Percentiles rank a stretch among this genome's conserved stretches.
Conservation (phyloP, 2,329 filamentous ascomycete species). For the Cordyceps pruinosa region DNA sequence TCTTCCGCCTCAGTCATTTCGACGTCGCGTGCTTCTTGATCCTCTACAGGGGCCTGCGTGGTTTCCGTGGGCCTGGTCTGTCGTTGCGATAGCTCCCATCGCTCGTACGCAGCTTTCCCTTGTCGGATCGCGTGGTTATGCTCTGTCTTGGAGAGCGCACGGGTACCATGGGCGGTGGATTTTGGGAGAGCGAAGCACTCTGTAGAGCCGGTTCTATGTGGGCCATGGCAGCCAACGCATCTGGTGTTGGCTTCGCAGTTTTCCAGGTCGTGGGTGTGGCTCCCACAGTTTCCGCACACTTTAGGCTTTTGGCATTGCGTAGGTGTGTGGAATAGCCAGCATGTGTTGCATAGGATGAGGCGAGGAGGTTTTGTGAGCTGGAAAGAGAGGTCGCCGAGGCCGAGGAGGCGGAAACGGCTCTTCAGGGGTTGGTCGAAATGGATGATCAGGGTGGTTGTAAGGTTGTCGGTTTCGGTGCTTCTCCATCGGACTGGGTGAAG, state of each 20-base stretch:
- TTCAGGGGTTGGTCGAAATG: not conserved
- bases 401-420: too few relatives aligned
- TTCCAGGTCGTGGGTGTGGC: too few relatives aligned
- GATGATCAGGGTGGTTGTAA: not conserved
- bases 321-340: too few relatives aligned
- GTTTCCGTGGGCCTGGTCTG: not conserved
- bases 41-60: not conserved
- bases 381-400: too few relatives aligned
- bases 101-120: slow-evolving; percentile 1
- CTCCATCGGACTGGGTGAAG: slow-evolving; percentile 1
- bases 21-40: not conserved
- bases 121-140: not conserved
- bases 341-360: too few relatives aligned
- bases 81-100: slow-evolving; percentile 1
- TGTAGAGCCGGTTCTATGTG: too few relatives aligned
- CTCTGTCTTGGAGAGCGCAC: slow-evolving; percentile 1
- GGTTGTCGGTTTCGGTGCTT: not conserved
- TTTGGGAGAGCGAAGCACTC: too few relatives aligned
- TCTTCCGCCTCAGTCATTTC: not conserved
- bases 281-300: too few relatives aligned
- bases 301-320: too few relatives aligned
- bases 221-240: too few relatives aligned
- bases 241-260: too few relatives aligned
- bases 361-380: too few relatives aligned
- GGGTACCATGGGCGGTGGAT: not conserved